These are phyloP conservation scores for Carex myosuroides DNA, from an alignment of 176 grass and related monocot genomes.

Conservation along the genomic window DNA sequence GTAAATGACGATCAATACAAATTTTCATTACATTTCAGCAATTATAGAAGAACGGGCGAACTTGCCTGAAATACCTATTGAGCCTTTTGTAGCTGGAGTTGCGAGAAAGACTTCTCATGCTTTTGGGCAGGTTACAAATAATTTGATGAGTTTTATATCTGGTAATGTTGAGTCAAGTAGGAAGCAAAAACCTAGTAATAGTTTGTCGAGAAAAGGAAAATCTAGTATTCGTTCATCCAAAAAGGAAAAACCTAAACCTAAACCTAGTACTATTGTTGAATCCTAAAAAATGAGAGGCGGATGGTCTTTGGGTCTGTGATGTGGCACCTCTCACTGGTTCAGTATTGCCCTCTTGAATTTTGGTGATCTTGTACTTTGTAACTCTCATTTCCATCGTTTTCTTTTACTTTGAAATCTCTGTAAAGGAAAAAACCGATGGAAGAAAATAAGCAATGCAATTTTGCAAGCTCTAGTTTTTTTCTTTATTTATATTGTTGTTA, in stretches of 20 bases:
- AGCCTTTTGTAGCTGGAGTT: conserved; percentile 36
- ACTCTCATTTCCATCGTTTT: not conserved
- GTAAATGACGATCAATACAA: not conserved
- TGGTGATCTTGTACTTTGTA: not conserved
- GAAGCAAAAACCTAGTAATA: not conserved
- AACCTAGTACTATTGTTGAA: not conserved
- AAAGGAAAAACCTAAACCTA: not conserved
- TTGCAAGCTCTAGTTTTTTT: not conserved
- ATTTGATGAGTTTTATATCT: conserved; percentile 32
- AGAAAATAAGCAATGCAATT: not conserved
- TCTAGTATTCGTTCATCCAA: not conserved
- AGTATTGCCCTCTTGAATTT: not conserved
- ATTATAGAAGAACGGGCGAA: conserved; percentile 57
- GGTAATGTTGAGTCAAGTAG: not conserved
- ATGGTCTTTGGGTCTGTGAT: not conserved
- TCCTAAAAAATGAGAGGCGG: not conserved
- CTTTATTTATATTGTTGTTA: not conserved
- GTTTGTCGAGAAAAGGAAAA: not conserved
- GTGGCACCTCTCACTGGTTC: not conserved
- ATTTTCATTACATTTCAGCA: conserved; percentile 20
- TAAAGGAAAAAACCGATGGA: not conserved
- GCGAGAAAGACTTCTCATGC: conserved; percentile 38
- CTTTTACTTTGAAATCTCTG: not conserved
- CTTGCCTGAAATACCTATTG: conserved; percentile 35
- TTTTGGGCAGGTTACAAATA: conserved; percentile 30